A percentile compares a stretch with the other conserved stretches of the same genome.
phyloP scores from a whole-genome alignment of 352 stramenopile species.

The Phytophthora meadii region DNA sequence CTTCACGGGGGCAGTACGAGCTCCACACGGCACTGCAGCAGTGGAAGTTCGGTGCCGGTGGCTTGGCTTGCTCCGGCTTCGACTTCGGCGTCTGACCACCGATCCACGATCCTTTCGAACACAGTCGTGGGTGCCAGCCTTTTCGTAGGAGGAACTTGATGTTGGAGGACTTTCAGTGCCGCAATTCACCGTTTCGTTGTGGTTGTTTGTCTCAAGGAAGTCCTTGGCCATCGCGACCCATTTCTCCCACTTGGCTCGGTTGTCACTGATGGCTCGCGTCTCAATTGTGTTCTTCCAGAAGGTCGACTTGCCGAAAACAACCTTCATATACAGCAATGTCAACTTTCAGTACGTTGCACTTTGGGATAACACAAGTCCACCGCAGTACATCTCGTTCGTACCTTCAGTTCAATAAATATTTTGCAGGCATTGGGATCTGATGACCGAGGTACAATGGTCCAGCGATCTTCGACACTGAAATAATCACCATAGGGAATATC shows the following conservation, averaged over 20 bases:
- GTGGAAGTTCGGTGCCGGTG: slow-evolving; percentile 29
- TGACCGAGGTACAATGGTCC: slow-evolving; percentile 68
- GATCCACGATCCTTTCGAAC: slow-evolving; percentile 23
- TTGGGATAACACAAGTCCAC: background rate
- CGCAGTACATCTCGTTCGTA: slow-evolving; percentile 11
- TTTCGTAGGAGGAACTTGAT: slow-evolving; percentile 32
- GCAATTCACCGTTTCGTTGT: slow-evolving; percentile 14
- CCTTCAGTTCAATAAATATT: slow-evolving; percentile 83
- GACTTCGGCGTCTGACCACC: slow-evolving; percentile 21
- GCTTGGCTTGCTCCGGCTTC: slow-evolving; percentile 26
- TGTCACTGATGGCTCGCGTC: slow-evolving; percentile 72
- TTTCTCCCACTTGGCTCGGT: slow-evolving; percentile 72
- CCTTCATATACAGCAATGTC: slow-evolving; percentile 24
- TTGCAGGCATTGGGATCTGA: slow-evolving; percentile 54
- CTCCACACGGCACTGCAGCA: slow-evolving; percentile 10
- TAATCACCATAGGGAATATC: slow-evolving; percentile 91
- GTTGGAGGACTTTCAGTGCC: slow-evolving; percentile 20
- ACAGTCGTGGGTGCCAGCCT: slow-evolving; percentile 10
- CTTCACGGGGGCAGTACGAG: slow-evolving; percentile 37
- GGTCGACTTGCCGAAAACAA: slow-evolving; percentile 86
- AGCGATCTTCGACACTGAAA: slow-evolving; percentile 87
- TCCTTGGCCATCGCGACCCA: slow-evolving; percentile 75
- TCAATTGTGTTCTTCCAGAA: slow-evolving; percentile 88
- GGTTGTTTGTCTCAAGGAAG: slow-evolving; percentile 37
- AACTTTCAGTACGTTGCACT: slow-evolving; percentile 3